phyloP scores from a whole-genome alignment of 441 rosid species.

The Erysimum cheiri region DNA sequence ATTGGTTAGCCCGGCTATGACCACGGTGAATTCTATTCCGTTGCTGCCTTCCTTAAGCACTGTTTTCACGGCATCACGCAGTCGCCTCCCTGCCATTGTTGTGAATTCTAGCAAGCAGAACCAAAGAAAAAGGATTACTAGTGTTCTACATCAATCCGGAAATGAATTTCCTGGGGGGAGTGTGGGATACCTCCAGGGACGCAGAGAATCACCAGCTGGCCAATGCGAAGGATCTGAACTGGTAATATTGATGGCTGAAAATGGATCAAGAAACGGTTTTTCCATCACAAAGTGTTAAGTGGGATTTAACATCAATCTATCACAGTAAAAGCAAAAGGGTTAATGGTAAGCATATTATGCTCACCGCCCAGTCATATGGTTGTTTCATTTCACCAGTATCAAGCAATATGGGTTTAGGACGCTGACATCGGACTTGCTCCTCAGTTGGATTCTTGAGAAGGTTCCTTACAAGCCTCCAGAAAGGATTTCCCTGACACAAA shows the following conservation, averaged over 20 bases:
- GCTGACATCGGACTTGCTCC: conserved; percentile 18
- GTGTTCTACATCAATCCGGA: neutral
- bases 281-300: conserved; percentile 27
- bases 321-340: neutral
- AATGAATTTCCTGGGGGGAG: neutral
- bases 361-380: conserved; percentile 95
- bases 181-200: conserved; percentile 92
- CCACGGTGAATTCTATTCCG: conserved; percentile 57
- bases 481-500: conserved; percentile 75
- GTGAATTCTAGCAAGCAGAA: conserved; percentile 68
- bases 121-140: neutral
- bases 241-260: conserved; percentile 93
- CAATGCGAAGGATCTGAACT: conserved; percentile 77
- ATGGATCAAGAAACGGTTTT: neutral
- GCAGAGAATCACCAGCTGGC: conserved; percentile 82
- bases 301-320: neutral
- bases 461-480: conserved; percentile 84
- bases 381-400: conserved; percentile 93
- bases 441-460: conserved; percentile 64
- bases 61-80: conserved; percentile 79
- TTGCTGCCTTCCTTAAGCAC: conserved; percentile 16
- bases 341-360: conserved; percentile 25
- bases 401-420: conserved; percentile 92
- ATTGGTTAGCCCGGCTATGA: conserved; percentile 87
- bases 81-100: conserved; percentile 98